Evolutionary conservation across 2,329 filamentous ascomycete genomes (phyloP).

Genomic region (Penicillium italicum): DNA sequence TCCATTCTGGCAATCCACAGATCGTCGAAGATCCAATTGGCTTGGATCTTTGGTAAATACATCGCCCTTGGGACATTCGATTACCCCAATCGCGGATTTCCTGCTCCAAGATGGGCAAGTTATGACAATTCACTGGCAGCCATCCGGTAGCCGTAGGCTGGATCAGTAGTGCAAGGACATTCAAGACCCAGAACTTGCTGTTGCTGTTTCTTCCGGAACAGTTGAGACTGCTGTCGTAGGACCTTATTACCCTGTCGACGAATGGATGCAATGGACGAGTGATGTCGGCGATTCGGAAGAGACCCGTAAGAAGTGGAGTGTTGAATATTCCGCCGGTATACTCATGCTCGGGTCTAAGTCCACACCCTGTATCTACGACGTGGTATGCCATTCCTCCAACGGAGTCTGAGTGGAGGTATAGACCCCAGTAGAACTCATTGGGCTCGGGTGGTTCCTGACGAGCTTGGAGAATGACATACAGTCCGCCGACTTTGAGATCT

Average conservation of each 20-base stretch:
- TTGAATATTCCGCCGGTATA: constrained; percentile 16
- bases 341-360: constrained; percentile 22
- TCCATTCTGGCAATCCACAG: constrained; percentile 6
- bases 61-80: constrained; percentile 12
- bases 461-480: constrained; percentile 27
- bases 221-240: constrained; percentile 20
- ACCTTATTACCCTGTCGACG: constrained; percentile 20
- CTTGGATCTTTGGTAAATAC: constrained; percentile 17
- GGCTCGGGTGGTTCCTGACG: constrained; percentile 22
- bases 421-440: constrained; percentile 32
- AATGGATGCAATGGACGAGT: background rate
- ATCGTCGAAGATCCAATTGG: constrained; percentile 12
- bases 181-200: constrained; percentile 19
- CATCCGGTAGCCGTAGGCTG: background rate
- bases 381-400: constrained; percentile 22
- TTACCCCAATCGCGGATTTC: constrained; percentile 24
- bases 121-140: constrained; percentile 6
- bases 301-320: constrained; percentile 23
- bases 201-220: constrained; percentile 15
- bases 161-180: constrained; percentile 15
- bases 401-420: constrained; percentile 23
- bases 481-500: constrained; percentile 9
- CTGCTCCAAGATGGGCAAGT: constrained; percentile 16
- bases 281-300: constrained; percentile 22
- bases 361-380: constrained; percentile 16